Base-by-base conservation (phyloP, 2,329 filamentous ascomycete species). In the Alternaria angustiovoidea region DNA sequence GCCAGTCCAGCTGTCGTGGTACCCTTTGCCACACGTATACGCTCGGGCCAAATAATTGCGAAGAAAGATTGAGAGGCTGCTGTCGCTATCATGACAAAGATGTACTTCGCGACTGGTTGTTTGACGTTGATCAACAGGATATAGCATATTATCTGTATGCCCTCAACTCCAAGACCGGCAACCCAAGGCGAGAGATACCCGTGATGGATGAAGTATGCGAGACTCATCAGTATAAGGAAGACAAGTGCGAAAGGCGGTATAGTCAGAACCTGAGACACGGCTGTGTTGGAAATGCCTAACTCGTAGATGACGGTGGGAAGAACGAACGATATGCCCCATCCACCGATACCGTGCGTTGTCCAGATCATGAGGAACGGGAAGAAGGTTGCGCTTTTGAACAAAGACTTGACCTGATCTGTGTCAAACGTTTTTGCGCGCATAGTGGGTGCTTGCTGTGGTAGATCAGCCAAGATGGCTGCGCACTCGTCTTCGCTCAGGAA, bases 11-110 rank as follows among this genome's bases (percentile, higher is more conserved):
- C 78, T 14, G 74, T 76, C 6, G 79, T 80, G 0, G 78, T 81
- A 6, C 78, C 79, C 46, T 74, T 72, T 5, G 78, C 77, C 4
- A 76, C 78, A 24, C 78, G 70, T 36, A 81, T 80, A 6, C 78
- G 71, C 52, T 81, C 79, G 7, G 78, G 79, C 78, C 78, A 81
- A 7, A 81, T 68, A 44, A 81, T 76, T 1, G 79, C 75, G 56
- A 78, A 78, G 57, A 81, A 79, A 7, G 75, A 77, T 28, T 78
- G 75, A 0, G 77, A 78, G 5, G 75, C 79, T 0, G 79, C 75
- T 3, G 77, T 79, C 4, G 79, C 79, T 24, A 81, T 68, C 57
- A 76, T 79, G n/a, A 80, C 74, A 46, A 81, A 77, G 12, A 81
- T 64, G 57, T 81, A 79, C 51, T 79, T 80, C 0, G 74, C 79